Evolutionary conservation across 768 basidiomycete species (phyloP).

Genomic region (Mycena leptocephala): DNA sequence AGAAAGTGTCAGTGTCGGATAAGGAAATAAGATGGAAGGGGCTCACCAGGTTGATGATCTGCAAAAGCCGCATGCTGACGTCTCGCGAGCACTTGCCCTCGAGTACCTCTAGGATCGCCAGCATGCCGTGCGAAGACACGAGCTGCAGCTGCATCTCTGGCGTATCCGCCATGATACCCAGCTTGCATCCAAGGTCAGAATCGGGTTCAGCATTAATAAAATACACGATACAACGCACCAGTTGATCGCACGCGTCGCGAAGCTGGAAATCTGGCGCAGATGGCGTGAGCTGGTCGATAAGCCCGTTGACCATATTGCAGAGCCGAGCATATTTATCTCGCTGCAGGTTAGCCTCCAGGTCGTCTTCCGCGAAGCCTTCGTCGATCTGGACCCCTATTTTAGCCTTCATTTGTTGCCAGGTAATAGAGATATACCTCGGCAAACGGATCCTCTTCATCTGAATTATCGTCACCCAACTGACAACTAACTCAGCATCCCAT

Average conservation of each 20-base stretch:
- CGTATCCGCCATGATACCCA: slow-evolving; percentile 81
- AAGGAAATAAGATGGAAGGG: background rate
- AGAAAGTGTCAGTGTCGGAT: slow-evolving; percentile 55
- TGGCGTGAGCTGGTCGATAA: slow-evolving; percentile 90
- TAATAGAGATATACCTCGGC: slow-evolving; percentile 77
- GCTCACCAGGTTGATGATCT: slow-evolving; percentile 90
- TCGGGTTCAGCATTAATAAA: background rate
- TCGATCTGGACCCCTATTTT: slow-evolving; percentile 75
- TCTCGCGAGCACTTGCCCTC: slow-evolving; percentile 92
- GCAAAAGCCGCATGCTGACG: slow-evolving; percentile 87
- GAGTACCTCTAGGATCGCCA: slow-evolving; percentile 94
- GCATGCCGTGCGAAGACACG: slow-evolving; percentile 94
- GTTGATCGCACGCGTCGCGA: slow-evolving; percentile 88
- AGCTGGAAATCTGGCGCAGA: slow-evolving; percentile 88
- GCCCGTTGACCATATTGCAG: slow-evolving; percentile 84
- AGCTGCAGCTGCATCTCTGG: slow-evolving; percentile 92
- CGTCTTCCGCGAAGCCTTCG: slow-evolving; percentile 93
- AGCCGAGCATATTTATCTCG: slow-evolving; percentile 95
- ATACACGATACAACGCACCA: slow-evolving; percentile 63
- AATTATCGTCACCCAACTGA: slow-evolving; percentile 85
- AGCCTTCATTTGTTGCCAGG: background rate
- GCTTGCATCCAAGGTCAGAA: slow-evolving; percentile 57
- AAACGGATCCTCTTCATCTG: slow-evolving; percentile 96
- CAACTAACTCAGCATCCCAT: background rate
- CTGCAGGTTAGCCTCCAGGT: slow-evolving; percentile 92